Conservation (phyloP, 495 filamentous ascomycete genomes). For the Evansstolkia leycettana region DNA sequence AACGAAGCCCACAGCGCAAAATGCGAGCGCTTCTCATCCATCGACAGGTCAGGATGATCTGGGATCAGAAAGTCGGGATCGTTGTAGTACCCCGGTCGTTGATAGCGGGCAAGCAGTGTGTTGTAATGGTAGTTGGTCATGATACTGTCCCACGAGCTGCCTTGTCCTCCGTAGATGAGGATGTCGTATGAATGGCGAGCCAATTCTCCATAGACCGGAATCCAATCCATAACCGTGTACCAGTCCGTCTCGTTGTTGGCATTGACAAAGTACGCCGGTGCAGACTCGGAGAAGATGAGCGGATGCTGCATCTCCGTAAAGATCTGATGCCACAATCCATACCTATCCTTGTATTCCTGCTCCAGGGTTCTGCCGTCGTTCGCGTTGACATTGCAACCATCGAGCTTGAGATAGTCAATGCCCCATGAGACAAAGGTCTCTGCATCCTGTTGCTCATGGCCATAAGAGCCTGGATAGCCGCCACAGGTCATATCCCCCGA, state of each 20-base stretch:
- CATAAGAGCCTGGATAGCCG: too few species aligned
- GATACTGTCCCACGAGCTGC: constrained; percentile 28
- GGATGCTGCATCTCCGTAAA: constrained; percentile 19
- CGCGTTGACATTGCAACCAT: constrained; percentile 25
- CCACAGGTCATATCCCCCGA: too few species aligned
- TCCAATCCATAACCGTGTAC: constrained; percentile 28
- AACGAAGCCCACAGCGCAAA: constrained; percentile 31
- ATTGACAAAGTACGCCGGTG: constrained; percentile 26
- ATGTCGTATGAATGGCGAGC: constrained; percentile 32
- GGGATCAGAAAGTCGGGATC: constrained; percentile 34
- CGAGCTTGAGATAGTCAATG: constrained; percentile 31
- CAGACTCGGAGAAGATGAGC: constrained; percentile 30
- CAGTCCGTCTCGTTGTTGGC: constrained; percentile 21
- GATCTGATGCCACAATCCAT: constrained; percentile 21
- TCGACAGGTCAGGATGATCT: constrained; percentile 21
- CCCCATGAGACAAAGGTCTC: too few species aligned
- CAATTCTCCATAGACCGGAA: constrained; percentile 23
- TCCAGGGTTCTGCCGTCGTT: constrained; percentile 10
- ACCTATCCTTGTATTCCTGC: constrained; percentile 21
- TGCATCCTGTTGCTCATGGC: too few species aligned
- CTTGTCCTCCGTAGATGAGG: constrained; percentile 18
- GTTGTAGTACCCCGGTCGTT: constrained; percentile 30
- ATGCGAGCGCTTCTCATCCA: constrained; percentile 27
- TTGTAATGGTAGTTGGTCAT: constrained; percentile 29
- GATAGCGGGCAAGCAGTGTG: constrained; percentile 25